phyloP scores from a whole-genome alignment of 1,284 basidiomycete genomes.

The Gomphus bonarii region DNA sequence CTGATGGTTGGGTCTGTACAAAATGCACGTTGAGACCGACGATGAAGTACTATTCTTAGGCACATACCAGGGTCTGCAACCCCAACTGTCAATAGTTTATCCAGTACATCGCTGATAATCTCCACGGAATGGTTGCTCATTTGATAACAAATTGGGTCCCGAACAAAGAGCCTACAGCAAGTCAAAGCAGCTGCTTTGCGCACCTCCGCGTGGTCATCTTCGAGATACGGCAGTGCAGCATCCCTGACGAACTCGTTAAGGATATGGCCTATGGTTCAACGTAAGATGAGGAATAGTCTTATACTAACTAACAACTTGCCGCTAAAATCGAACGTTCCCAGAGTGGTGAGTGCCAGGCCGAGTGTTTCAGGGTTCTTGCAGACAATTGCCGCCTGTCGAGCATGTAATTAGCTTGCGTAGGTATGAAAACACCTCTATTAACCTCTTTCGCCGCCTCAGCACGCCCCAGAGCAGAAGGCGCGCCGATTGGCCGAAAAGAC shows the following conservation, averaged over 20 bases:
- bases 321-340: conserved; percentile 92
- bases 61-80: conserved; percentile 88
- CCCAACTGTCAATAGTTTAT: conserved; percentile 93
- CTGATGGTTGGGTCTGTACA: conserved; percentile 69
- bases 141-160: conserved; percentile 95
- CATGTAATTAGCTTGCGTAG: conserved; percentile 11
- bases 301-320: conserved; percentile 35
- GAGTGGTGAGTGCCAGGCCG: conserved; percentile 78
- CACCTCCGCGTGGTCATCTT: conserved; percentile 87
- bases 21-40: not conserved
- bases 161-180: conserved; percentile 86
- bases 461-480: conserved; percentile 48
- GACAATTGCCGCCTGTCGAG: conserved; percentile 13
- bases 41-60: not conserved
- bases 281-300: not conserved
- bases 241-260: conserved; percentile 95
- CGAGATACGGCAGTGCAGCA: conserved; percentile 89
- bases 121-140: conserved; percentile 95
- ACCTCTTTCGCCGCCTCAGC: conserved; percentile 28
- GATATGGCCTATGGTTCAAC: conserved; percentile 56
- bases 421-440: not conserved
- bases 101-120: conserved; percentile 95
- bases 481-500: conserved; percentile 78
- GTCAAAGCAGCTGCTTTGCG: conserved; percentile 87
- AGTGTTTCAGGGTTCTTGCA: conserved; percentile 68